These are phyloP conservation scores for Massarina eburnea DNA, from an alignment of 2,329 filamentous ascomycete species.

Conservation along the genomic window DNA sequence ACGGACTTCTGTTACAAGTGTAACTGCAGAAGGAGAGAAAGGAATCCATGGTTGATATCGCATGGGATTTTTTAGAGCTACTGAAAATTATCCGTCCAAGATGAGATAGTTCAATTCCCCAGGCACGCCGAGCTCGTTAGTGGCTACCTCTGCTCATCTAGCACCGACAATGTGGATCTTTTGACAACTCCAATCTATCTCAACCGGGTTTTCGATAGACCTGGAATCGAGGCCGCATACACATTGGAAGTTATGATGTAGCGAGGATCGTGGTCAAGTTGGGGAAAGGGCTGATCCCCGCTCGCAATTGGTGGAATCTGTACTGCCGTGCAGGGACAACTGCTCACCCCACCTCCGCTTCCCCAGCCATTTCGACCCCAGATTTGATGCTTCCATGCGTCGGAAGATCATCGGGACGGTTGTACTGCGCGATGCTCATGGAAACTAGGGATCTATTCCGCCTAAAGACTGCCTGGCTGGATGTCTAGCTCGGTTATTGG, in stretches of 20 bases:
- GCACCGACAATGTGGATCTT: neutral
- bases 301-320: slow-evolving; percentile 9
- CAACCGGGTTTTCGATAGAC: neutral
- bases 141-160: neutral
- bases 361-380: slow-evolving; percentile 5
- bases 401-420: slow-evolving; percentile 2
- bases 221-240: neutral
- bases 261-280: too few relatives aligned
- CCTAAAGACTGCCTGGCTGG: slow-evolving; percentile 6
- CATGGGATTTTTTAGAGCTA: neutral
- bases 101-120: neutral
- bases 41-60: neutral
- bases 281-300: too few relatives aligned
- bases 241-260: too few relatives aligned
- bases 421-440: slow-evolving; percentile 8
- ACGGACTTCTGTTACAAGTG: neutral
- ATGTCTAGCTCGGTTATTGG: neutral
- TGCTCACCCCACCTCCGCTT: slow-evolving; percentile 4
- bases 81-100: slow-evolving; percentile 1
- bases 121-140: neutral
- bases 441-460: slow-evolving; percentile 29
- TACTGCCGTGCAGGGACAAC: neutral
- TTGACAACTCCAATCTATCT: neutral
- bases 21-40: neutral
- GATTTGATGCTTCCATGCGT: slow-evolving; percentile 3